Conservation (phyloP, 106 monocot genomes). For the Dendrobium chrysotoxum region DNA sequence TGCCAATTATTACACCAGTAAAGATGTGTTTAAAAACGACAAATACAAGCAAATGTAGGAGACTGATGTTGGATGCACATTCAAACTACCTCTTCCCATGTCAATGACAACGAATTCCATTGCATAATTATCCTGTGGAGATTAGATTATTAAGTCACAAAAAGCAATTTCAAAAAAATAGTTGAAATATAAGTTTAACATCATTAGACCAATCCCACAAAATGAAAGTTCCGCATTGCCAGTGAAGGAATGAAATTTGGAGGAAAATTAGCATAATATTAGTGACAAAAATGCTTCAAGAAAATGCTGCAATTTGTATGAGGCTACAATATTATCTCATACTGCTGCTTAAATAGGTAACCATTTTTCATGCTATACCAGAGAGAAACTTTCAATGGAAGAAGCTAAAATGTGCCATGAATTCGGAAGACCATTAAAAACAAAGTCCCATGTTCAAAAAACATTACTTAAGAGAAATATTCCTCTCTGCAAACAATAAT, state of each 20-base stretch:
- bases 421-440: neutral
- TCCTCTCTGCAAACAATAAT: too few relatives aligned
- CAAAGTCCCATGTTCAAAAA: neutral
- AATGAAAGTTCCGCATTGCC: neutral
- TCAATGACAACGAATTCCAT: constrained; percentile 80
- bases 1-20: constrained; percentile 19
- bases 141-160: constrained; percentile 4
- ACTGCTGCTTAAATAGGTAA: neutral
- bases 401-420: neutral
- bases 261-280: neutral
- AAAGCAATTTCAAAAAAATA: neutral
- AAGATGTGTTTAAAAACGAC: neutral
- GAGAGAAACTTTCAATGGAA: neutral
- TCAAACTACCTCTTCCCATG: constrained; percentile 62
- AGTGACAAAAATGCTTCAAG: neutral
- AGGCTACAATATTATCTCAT: neutral
- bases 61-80: neutral
- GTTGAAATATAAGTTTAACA: neutral
- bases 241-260: neutral
- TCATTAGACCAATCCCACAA: neutral
- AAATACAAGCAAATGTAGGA: neutral
- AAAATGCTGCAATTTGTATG: neutral
- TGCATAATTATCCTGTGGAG: constrained; percentile 62
- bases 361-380: neutral
- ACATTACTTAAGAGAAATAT: neutral